Base-by-base conservation (phyloP, 768 basidiomycete species). In the Lentinula raphanica region DNA sequence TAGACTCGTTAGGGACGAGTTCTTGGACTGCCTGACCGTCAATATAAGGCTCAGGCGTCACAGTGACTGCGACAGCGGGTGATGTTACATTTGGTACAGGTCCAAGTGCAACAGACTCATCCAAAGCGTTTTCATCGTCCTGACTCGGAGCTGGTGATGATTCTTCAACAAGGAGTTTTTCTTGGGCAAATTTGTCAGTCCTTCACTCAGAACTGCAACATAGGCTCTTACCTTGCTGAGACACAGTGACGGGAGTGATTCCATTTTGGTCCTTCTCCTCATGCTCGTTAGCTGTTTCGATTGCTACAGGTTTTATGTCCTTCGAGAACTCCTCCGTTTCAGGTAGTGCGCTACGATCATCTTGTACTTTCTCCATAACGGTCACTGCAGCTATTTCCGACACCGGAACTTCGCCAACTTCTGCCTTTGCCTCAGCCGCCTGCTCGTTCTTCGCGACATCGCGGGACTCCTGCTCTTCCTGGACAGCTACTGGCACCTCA, bases 401-500 rank as follows among this genome's bases (percentile, higher is more conserved):
- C 15, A 70, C 51, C 58, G 44, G 13, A 15, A 32, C 53, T 9
- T 39, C 48, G 27, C 15, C 36, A 36, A 36, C 21, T 17, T 50
- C 49, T 15, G 3, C 29, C 21, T 40, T 12, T 12, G 17, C n/a
- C 15, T 51, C 8, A 21, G 32, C 2, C 4, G 8, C 46, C 13
- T 12, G 12, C 17, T 31, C 35, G 32, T 42, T 36, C 23, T 58
- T 58, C 57, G 40, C 40, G 11, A 17, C 25, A 17, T 38, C n/a
- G 29, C 38, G 28, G 4, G n/a, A 21, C 49, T 50, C 28, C 19
- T 55, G 29, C 21, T 60, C 59, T 29, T 49, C 36, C 58, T 31
- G 25, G 15, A 56, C 62, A 32, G 46, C 50, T 2, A 58, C 44
- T 7, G 62, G 36, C 17, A 49, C 42, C 6, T 58, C 60, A 19